phyloP scores from a whole-genome alignment of 257 asterid species.

The Ligustrum vulgare region DNA sequence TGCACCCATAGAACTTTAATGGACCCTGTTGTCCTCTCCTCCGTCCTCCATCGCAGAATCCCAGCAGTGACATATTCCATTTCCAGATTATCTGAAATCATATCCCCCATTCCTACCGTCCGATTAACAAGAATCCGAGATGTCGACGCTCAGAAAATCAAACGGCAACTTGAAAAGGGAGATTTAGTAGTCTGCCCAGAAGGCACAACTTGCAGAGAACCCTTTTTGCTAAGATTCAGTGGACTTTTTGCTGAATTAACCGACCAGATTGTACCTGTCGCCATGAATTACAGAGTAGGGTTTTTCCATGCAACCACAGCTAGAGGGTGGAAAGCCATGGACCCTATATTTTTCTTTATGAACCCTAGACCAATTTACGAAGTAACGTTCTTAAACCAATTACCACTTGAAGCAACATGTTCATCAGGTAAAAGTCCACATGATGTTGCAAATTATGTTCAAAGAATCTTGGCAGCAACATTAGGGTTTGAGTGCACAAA shows the following conservation, averaged over 20 bases:
- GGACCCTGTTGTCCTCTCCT: conserved; percentile 83
- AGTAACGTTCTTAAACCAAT: conserved; percentile 74
- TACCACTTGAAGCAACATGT: conserved; percentile 84
- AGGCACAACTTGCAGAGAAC: conserved; percentile 91
- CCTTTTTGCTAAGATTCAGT: conserved; percentile 73
- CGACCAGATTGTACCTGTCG: conserved; percentile 81
- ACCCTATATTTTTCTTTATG: conserved; percentile 87
- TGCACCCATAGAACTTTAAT: conserved; percentile 82
- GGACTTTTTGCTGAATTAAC: conserved; percentile 83
- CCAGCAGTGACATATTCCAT: conserved; percentile 87
- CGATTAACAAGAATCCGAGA: conserved; percentile 68
- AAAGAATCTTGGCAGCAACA: conserved; percentile 77
- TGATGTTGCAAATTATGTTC: conserved; percentile 91
- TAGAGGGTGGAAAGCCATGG: conserved; percentile 84
- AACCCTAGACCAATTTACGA: conserved; percentile 83
- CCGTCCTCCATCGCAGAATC: conserved; percentile 68
- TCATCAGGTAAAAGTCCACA: conserved; percentile 77
- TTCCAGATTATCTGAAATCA: conserved; percentile 67
- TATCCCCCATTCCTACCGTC: conserved; percentile 88
- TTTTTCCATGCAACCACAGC: conserved; percentile 91
- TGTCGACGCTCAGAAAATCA: conserved; percentile 63
- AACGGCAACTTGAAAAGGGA: conserved; percentile 56
- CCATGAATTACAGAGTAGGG: conserved; percentile 77
- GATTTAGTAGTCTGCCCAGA: conserved; percentile 78
- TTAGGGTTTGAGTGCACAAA: conserved; percentile 91